Evolutionary conservation across 306 rosid genomes (phyloP).

Genomic region (Prunus campanulata): DNA sequence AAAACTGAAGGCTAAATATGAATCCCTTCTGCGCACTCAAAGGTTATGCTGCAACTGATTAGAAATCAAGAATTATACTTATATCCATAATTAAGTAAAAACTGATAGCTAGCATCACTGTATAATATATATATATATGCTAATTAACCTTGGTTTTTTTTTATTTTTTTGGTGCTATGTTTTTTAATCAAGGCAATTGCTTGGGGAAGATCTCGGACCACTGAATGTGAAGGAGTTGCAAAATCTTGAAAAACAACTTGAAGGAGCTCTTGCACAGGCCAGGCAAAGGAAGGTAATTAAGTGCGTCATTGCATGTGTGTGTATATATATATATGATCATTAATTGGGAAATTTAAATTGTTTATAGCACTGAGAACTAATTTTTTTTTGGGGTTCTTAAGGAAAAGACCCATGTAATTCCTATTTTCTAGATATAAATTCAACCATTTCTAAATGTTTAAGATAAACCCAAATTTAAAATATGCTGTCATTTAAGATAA

Average conservation of each 20-base stretch:
- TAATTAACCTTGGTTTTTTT: neutral
- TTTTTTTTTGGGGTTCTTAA: too few relatives aligned
- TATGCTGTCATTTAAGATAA: too few relatives aligned
- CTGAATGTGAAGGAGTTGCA: slow-evolving; percentile 77
- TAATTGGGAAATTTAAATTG: too few relatives aligned
- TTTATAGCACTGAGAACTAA: too few relatives aligned
- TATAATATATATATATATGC: too few relatives aligned
- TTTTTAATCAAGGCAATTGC: slow-evolving; percentile 62
- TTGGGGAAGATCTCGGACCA: slow-evolving; percentile 97
- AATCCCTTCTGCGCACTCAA: slow-evolving; percentile 78
- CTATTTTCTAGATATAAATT: too few relatives aligned
- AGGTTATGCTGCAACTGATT: slow-evolving; percentile 42
- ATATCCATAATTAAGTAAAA: neutral
- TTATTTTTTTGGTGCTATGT: neutral
- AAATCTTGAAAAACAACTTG: slow-evolving; percentile 92
- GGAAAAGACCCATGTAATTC: too few relatives aligned
- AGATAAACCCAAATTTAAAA: too few relatives aligned
- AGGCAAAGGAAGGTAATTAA: slow-evolving; percentile 76
- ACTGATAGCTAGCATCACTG: too few relatives aligned
- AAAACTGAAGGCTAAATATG: slow-evolving; percentile 67
- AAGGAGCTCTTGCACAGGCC: slow-evolving; percentile 73
- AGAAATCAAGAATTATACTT: neutral
- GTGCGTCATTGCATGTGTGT: neutral
- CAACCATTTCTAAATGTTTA: too few relatives aligned
- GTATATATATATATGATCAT: too few relatives aligned